Conservation (phyloP, 495 filamentous ascomycete genomes). For the Cairneyella variabilis region DNA sequence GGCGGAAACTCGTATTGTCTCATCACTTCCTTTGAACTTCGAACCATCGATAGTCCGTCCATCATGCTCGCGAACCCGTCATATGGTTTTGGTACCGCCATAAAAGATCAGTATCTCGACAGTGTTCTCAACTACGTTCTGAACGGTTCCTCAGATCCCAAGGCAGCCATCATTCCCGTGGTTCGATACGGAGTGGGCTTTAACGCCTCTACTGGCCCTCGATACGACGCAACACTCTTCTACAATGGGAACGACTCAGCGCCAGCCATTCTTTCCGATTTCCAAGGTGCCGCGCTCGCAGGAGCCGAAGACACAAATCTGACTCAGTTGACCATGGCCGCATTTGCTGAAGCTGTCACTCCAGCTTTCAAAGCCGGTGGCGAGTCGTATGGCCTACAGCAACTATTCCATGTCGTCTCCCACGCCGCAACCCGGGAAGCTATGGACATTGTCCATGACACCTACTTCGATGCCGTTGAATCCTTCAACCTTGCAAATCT, state of each 20-base stretch:
- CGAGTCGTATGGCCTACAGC: conserved; percentile 6
- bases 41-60: conserved; percentile 3
- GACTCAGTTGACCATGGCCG: not conserved
- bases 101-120: conserved; percentile 2
- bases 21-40: conserved; percentile 10
- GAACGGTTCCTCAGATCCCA: conserved; percentile 8
- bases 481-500: not conserved
- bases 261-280: conserved; percentile 10
- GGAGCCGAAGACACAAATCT: not conserved
- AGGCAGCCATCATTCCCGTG: conserved; percentile 10
- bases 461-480: conserved; percentile 10
- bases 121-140: conserved; percentile 7
- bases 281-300: conserved; percentile 5
- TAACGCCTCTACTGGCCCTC: not conserved
- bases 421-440: conserved; percentile 8
- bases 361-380: conserved; percentile 11
- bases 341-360: not conserved
- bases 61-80: not conserved
- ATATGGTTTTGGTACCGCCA: not conserved
- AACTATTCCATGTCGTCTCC: conserved; percentile 12
- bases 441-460: conserved; percentile 18
- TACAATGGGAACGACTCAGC: conserved; percentile 1
- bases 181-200: conserved; percentile 1
- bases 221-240: conserved; percentile 6
- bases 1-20: conserved; percentile 36